Percentiles rank a stretch among this genome's conserved stretches.
Evolutionary conservation across 306 rosid genomes (phyloP).

Genomic region (Rosa persica): DNA sequence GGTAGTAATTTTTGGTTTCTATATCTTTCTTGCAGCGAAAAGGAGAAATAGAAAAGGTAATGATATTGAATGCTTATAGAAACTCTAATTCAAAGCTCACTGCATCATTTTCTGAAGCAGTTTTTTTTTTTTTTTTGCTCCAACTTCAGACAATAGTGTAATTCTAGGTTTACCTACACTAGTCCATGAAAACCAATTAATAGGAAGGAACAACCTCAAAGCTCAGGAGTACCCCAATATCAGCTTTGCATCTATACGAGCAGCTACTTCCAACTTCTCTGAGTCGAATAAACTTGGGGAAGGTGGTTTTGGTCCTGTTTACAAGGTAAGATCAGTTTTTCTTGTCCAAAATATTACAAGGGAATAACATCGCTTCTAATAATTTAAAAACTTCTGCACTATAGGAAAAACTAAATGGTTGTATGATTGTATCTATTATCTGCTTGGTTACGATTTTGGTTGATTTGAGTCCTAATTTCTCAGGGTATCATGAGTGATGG

Average conservation of each 20-base stretch:
- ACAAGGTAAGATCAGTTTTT: conserved; percentile 37
- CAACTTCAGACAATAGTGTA: conserved; percentile 24
- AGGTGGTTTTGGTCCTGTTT: conserved; percentile 80
- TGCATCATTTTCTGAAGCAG: not conserved
- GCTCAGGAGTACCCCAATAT: conserved; percentile 37
- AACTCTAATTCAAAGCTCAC: not conserved
- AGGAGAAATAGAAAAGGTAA: conserved; percentile 28
- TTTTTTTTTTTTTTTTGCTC: not conserved
- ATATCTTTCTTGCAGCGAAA: conserved; percentile 22
- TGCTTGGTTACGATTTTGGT: not conserved
- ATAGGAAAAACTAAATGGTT: not conserved
- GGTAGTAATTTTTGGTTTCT: conserved; percentile 22
- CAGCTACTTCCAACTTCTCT: conserved; percentile 57
- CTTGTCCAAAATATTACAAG: not conserved
- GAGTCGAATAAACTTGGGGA: conserved; percentile 58
- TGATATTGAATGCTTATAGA: not conserved
- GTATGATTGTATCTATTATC: not conserved
- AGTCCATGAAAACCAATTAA: conserved; percentile 4
- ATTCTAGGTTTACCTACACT: not conserved
- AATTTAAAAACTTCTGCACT: not conserved
- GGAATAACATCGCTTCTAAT: not conserved
- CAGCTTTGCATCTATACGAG: conserved; percentile 39
- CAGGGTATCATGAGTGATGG: conserved; percentile 57
- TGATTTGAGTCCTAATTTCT: not conserved
- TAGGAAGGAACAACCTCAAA: conserved; percentile 5